phyloP scores from a whole-genome alignment of 495 filamentous ascomycete species.

The Penicillium simplicissimum region DNA sequence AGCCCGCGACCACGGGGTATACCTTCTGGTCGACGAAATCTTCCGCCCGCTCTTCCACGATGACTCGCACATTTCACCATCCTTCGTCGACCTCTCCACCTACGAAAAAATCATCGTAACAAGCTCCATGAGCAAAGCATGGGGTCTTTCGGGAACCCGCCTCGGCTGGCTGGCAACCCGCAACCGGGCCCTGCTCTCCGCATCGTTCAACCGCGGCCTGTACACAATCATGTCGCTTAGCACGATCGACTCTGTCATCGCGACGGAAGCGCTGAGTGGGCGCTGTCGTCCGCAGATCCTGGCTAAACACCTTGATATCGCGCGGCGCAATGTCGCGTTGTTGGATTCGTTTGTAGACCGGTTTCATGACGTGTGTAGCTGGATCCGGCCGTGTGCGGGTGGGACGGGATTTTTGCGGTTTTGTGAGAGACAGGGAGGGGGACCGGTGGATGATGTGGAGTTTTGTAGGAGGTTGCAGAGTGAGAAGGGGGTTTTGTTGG shows the following conservation, averaged over 20 bases:
- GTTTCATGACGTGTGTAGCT: constrained; percentile 5
- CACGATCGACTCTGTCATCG: constrained; percentile 8
- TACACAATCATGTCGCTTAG: constrained; percentile 14
- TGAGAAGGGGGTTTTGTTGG: constrained; percentile 15
- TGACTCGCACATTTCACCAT: constrained; percentile 1
- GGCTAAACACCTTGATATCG: constrained; percentile 9
- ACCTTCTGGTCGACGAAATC: constrained; percentile 18
- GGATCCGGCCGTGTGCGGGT: constrained; percentile 8
- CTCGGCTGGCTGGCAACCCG: constrained; percentile 18
- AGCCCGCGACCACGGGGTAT: constrained; percentile 1
- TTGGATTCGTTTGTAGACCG: constrained; percentile 3
- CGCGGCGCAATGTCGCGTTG: constrained; percentile 5
- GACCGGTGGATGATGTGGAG: constrained; percentile 11
- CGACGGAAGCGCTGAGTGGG: constrained; percentile 13
- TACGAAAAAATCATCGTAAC: constrained; percentile 13
- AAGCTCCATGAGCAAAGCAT: constrained; percentile 22
- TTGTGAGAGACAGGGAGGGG: neutral
- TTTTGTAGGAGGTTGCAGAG: constrained; percentile 14
- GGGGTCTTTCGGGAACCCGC: constrained; percentile 16
- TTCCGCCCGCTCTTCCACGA: constrained; percentile 18
- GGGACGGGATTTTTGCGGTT: constrained; percentile 16
- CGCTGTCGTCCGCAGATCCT: constrained; percentile 11
- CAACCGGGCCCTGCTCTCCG: neutral
- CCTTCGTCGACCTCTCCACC: constrained; percentile 7
- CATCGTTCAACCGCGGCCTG: constrained; percentile 2